Conservation (phyloP, 352 stramenopile species). For the Phytophthora quininea region DNA sequence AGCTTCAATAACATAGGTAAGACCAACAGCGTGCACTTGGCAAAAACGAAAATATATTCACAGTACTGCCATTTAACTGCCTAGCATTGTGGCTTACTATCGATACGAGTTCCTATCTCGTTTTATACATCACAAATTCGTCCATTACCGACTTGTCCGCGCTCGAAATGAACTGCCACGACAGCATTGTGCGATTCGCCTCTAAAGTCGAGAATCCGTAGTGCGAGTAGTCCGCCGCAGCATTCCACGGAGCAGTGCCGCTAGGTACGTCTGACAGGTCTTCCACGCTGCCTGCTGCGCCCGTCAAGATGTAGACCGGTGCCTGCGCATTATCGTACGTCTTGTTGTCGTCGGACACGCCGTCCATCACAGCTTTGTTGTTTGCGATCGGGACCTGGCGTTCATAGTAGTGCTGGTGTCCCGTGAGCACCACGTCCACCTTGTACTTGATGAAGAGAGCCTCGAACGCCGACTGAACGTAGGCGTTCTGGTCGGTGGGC, state of each 20-base stretch:
- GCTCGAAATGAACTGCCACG: constrained; percentile 37
- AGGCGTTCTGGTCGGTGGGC: constrained; percentile 10
- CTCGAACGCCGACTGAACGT: constrained; percentile 51
- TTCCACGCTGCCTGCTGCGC: constrained; percentile 31
- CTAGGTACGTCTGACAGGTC: constrained; percentile 30
- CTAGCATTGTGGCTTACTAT: too few species aligned
- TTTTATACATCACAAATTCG: constrained; percentile 39
- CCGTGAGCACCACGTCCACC: constrained; percentile 49
- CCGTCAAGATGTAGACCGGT: constrained; percentile 51
- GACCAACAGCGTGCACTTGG: too few species aligned
- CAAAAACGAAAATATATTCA: too few species aligned
- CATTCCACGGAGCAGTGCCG: constrained; percentile 33
- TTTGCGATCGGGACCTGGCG: constrained; percentile 46
- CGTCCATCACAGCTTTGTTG: constrained; percentile 33
- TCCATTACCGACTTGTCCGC: constrained; percentile 28
- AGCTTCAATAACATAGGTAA: too few species aligned
- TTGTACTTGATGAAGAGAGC: constrained; percentile 59
- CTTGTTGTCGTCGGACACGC: constrained; percentile 39
- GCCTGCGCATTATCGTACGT: constrained; percentile 47
- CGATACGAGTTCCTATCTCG: neutral
- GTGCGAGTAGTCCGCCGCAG: constrained; percentile 24
- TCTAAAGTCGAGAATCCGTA: constrained; percentile 38
- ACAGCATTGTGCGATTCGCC: constrained; percentile 31
- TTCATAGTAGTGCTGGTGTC: constrained; percentile 56
- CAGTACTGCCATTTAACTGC: too few species aligned